Evolutionary conservation across 805 yeast genomes (phyloP).

Genomic region (Ogataea dorogensis): DNA sequence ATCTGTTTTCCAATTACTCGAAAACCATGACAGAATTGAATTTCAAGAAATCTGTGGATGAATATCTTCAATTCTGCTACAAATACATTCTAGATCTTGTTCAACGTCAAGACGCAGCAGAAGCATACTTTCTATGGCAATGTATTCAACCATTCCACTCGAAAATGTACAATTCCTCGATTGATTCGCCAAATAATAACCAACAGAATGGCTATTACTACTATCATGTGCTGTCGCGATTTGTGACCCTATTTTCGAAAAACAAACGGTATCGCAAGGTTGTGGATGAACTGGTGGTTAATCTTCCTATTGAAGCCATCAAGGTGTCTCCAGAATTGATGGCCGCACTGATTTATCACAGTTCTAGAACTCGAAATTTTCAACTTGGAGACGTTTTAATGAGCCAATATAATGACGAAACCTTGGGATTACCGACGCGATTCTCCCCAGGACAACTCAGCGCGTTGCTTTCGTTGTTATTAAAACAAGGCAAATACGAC

Average conservation of each 20-base stretch:
- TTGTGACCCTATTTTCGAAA: slow-evolving; percentile 31
- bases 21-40: slow-evolving; percentile 15
- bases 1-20: slow-evolving; percentile 2
- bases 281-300: slow-evolving; percentile 27
- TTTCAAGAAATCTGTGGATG: slow-evolving; percentile 22
- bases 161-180: slow-evolving; percentile 24
- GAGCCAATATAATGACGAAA: slow-evolving; percentile 26
- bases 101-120: slow-evolving; percentile 25
- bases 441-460: slow-evolving; percentile 31
- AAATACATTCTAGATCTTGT: slow-evolving; percentile 26
- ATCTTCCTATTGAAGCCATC: slow-evolving; percentile 36
- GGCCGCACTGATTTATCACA: slow-evolving; percentile 32
- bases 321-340: slow-evolving; percentile 33
- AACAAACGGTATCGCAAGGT: slow-evolving; percentile 28
- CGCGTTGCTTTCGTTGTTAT: slow-evolving; percentile 30
- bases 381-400: slow-evolving; percentile 27
- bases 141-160: slow-evolving; percentile 32
- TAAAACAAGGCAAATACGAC: slow-evolving; percentile 27
- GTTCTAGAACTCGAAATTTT: slow-evolving; percentile 27
- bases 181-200: slow-evolving; percentile 28
- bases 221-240: slow-evolving; percentile 27
- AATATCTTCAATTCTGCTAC: slow-evolving; percentile 31
- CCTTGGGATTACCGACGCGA: slow-evolving; percentile 23
- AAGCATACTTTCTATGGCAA: slow-evolving; percentile 30
- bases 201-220: slow-evolving; percentile 29